Percentiles rank a stretch among this genome's conserved stretches.
Evolutionary conservation across 2,329 filamentous ascomycete species (phyloP).

Genomic region (Monosporascus sp.): DNA sequence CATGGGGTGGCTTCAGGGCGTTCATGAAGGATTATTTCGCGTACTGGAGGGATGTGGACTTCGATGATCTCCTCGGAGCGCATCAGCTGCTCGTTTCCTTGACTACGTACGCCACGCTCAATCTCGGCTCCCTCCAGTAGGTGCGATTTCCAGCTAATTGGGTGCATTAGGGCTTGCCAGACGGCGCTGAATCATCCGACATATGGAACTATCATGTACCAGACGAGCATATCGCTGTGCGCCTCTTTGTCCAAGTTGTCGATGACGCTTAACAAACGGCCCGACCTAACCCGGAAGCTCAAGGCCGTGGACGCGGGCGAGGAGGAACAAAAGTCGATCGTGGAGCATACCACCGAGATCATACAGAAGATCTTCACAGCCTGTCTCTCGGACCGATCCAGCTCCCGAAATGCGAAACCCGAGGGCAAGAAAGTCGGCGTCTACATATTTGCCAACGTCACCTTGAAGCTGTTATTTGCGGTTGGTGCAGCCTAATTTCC

Average conservation of each 20-base stretch:
- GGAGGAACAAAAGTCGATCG: conserved; percentile 69
- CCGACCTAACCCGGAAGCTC: conserved; percentile 68
- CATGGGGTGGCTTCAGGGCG: conserved; percentile 70
- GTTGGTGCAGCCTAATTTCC: conserved; percentile 34
- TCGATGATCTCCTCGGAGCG: conserved; percentile 67
- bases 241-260: conserved; percentile 76
- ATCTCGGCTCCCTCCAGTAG: neutral
- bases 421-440: conserved; percentile 84
- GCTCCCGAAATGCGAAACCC: conserved; percentile 59
- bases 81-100: conserved; percentile 70
- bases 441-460: conserved; percentile 88
- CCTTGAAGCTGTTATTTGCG: conserved; percentile 80
- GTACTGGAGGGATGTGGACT: conserved; percentile 76
- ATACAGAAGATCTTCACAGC: conserved; percentile 89
- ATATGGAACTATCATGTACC: conserved; percentile 75
- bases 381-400: conserved; percentile 75
- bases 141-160: neutral
- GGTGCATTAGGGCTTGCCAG: conserved; percentile 61
- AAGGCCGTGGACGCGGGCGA: conserved; percentile 49
- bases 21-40: conserved; percentile 78
- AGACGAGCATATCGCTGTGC: conserved; percentile 77
- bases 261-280: conserved; percentile 74
- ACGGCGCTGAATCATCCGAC: conserved; percentile 75
- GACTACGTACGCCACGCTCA: conserved; percentile 56
- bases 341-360: conserved; percentile 82